Conservation (phyloP, 345 rosid species). For the Dovyalis caffra region DNA sequence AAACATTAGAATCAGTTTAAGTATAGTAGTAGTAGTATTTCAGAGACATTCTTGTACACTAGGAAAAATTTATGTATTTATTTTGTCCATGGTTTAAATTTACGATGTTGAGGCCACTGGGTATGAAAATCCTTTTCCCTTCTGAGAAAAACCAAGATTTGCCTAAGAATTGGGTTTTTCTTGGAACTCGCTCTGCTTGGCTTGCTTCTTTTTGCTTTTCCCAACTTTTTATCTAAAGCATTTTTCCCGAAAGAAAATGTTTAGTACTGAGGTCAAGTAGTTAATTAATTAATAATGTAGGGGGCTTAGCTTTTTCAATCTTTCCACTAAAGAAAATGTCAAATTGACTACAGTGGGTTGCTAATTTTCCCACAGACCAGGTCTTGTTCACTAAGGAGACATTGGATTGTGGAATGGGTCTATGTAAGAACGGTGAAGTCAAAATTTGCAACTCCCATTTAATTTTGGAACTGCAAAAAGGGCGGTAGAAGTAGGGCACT, state of each 20-base stretch:
- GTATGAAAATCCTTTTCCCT: not conserved
- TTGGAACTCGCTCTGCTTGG: not conserved
- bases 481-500: not conserved
- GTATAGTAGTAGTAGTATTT: too few species aligned
- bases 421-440: slow-evolving; percentile 2
- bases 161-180: slow-evolving; percentile 1
- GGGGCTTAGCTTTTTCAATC: not conserved
- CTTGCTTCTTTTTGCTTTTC: not conserved
- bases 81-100: not conserved
- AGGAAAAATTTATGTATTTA: not conserved
- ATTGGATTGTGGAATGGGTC: slow-evolving; percentile 7
- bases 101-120: not conserved
- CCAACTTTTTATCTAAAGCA: not conserved
- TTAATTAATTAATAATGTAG: too few species aligned
- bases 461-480: slow-evolving; percentile 9
- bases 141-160: not conserved
- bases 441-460: slow-evolving; percentile 30
- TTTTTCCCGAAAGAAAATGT: not conserved
- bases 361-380: not conserved
- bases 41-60: not conserved
- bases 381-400: not conserved
- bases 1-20: not conserved
- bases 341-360: not conserved
- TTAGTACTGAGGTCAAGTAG: not conserved
- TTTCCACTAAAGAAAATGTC: not conserved